Base-by-base conservation (phyloP, 768 basidiomycete genomes). In the Podaxis carcinomalis region DNA sequence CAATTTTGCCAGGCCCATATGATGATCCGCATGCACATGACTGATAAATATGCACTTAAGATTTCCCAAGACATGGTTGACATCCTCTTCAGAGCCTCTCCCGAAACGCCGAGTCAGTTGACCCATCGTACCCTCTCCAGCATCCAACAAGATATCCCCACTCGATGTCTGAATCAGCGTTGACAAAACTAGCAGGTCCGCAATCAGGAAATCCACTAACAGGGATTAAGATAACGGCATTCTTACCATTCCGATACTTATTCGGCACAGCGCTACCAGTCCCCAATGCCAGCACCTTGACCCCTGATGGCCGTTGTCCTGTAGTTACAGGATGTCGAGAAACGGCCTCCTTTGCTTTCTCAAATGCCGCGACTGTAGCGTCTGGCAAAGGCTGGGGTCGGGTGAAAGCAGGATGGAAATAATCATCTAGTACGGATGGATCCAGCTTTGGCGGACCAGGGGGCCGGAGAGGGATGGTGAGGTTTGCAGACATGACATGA, bases 11-110 rank as follows among this genome's bases (percentile, higher is more conserved):
- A 95, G 71, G 6, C 96, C 95, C 42, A 89, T 81, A 69, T 97
- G 95, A 71, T 98, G 96, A 68, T 98, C 96, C 0, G 83, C 95
- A 68, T 97, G 96, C 65, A 90, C 82, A 70, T 98, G 96, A 63
- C 91, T 93, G 62, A 96, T 78, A 71, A 88, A 97, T 39, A 98
- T 81, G 68, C 91, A 86, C 67, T 83, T 88, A 11, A 95, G 71
- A 53, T 89, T 77, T n/a, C 86, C 76, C 55, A 95, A 75, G 13
- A 88, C 78, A 11, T 84, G 69, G 79, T 83, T 83, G 2, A 83
- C 84, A 57, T 78, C 78, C 9, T 68, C 64, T 0, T 72, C 61
- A 3, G 68, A 67, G 1, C 67, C 68, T 37, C 81, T 78, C 16
- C 94, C 94, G 68, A 88, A 95, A 51, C 87, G 82, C 3, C 96